Evolutionary conservation across 2,329 filamentous ascomycete genomes (phyloP).

Genomic region (Ophiostoma triangulosporum): DNA sequence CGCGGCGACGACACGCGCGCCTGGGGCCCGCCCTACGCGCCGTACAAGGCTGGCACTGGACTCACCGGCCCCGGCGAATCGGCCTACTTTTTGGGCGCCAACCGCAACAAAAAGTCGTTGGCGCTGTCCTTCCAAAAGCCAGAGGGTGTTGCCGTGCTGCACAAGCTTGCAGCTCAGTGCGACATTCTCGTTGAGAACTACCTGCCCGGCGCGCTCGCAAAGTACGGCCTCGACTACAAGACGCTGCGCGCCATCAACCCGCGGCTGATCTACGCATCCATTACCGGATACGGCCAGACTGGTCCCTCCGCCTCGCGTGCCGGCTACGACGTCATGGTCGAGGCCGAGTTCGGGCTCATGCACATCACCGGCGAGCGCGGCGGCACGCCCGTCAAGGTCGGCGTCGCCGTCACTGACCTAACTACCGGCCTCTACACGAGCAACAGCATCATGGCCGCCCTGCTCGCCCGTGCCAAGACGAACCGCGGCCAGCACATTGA

Average conservation of each 20-base stretch:
- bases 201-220: constrained; percentile 74
- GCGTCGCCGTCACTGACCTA: constrained; percentile 90
- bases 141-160: constrained; percentile 72
- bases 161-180: constrained; percentile 69
- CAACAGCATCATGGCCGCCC: constrained; percentile 87
- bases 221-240: constrained; percentile 82
- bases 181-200: constrained; percentile 97
- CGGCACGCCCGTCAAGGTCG: constrained; percentile 89
- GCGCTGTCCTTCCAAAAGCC: constrained; percentile 81
- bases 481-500: constrained; percentile 87
- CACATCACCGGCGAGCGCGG: constrained; percentile 88
- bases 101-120: constrained; percentile 93
- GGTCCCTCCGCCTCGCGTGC: constrained; percentile 78
- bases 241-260: constrained; percentile 73
- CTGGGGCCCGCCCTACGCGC: constrained; percentile 91
- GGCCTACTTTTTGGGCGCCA: constrained; percentile 85
- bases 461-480: constrained; percentile 61
- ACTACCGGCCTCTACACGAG: constrained; percentile 92
- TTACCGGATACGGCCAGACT: constrained; percentile 93
- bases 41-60: constrained; percentile 49
- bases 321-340: constrained; percentile 98
- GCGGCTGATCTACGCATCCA: constrained; percentile 79
- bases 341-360: constrained; percentile 96
- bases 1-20: constrained; percentile 88
- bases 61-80: constrained; percentile 70